Conservation (phyloP, 106 monocot genomes). For the Platanthera zijinensis region DNA sequence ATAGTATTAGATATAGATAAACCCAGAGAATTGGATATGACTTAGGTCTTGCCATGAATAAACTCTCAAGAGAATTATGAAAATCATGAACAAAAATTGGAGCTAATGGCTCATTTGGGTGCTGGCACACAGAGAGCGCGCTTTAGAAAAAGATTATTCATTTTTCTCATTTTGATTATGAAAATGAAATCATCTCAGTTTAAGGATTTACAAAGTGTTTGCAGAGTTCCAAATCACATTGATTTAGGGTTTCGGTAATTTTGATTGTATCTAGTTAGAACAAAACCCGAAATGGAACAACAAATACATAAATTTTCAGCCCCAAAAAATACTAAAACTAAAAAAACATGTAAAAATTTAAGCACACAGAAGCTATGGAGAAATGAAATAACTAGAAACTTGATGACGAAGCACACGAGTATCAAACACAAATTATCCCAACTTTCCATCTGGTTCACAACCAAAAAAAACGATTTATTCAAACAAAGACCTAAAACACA, state of each 20-base stretch:
- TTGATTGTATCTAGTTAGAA: no score
- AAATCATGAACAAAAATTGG: neutral
- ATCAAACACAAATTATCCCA: constrained; percentile 4
- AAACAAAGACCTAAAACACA: neutral
- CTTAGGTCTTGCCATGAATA: neutral
- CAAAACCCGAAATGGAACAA: neutral
- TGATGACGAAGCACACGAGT: neutral
- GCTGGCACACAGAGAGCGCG: no score
- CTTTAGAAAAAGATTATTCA: no score
- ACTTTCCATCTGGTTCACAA: neutral
- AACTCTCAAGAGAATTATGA: neutral
- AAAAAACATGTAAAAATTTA: neutral
- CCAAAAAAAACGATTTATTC: neutral
- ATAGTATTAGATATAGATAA: neutral
- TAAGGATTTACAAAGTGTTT: no score
- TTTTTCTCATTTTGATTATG: neutral
- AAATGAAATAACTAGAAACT: neutral
- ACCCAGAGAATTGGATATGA: neutral
- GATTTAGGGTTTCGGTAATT: no score
- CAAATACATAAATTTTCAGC: neutral
- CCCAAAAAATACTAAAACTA: neutral
- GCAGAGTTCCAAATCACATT: no score
- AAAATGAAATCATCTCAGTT: neutral
- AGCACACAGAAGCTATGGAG: neutral
- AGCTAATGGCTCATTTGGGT: no score